A percentile compares a stretch with the other conserved stretches of the same genome.
These are phyloP conservation scores for Fremontodendron californicum DNA, from an alignment of 345 rosid genomes.

Conservation along the genomic window DNA sequence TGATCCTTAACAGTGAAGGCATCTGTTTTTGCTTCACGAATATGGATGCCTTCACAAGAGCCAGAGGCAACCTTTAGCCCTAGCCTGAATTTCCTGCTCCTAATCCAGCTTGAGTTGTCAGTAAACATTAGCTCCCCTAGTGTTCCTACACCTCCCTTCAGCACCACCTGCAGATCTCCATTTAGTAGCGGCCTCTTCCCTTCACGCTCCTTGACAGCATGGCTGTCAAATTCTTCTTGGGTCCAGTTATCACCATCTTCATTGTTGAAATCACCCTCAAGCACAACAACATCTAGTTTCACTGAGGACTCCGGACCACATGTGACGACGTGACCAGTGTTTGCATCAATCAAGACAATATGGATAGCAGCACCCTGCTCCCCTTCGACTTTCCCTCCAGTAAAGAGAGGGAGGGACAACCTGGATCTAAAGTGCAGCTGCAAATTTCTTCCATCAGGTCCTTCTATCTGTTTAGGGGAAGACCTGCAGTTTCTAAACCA, in stretches of 20 bases:
- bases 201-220: slow-evolving; percentile 91
- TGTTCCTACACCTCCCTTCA: slow-evolving; percentile 90
- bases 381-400: slow-evolving; percentile 97
- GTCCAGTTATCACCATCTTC: slow-evolving; percentile 83
- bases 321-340: slow-evolving; percentile 60
- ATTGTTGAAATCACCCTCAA: slow-evolving; percentile 91
- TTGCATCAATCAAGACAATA: slow-evolving; percentile 59
- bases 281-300: slow-evolving; percentile 81
- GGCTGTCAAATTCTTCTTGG: slow-evolving; percentile 79
- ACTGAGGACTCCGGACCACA: slow-evolving; percentile 70
- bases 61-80: slow-evolving; percentile 78
- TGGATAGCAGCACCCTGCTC: slow-evolving; percentile 93
- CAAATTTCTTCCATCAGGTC: slow-evolving; percentile 70
- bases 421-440: slow-evolving; percentile 83
- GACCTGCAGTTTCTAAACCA: slow-evolving; percentile 40
- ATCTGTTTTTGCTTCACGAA: slow-evolving; percentile 95
- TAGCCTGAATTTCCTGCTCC: slow-evolving; percentile 95
- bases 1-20: slow-evolving; percentile 98
- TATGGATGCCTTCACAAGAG: slow-evolving; percentile 65
- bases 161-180: slow-evolving; percentile 78
- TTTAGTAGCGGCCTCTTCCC: slow-evolving; percentile 91
- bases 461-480: slow-evolving; percentile 80
- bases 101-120: slow-evolving; percentile 96
- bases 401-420: slow-evolving; percentile 88
- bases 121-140: slow-evolving; percentile 91